Base-by-base conservation (phyloP, 164 flowering plant genomes). In the Annona cherimola region DNA sequence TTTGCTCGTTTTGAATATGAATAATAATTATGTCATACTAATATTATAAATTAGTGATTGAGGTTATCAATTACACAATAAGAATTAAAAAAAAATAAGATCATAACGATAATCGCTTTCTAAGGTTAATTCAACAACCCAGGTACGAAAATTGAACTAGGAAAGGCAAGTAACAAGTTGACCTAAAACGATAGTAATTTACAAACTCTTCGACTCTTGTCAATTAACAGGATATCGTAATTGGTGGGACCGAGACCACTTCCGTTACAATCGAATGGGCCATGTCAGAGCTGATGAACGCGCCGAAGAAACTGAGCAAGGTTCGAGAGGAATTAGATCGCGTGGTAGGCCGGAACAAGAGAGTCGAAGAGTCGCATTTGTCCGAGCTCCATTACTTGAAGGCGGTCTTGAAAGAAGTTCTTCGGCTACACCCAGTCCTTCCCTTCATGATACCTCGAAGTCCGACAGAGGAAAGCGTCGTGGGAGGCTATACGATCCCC, bases 351-450 rank as follows among this genome's bases (percentile, higher is more conserved):
- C 45, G 12, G 63, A 61, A 77, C 43, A 63, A 55, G 42, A n/a
- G 4, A 9, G 76, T 80, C 1, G 75, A 80, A 72, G 85, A 80
- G 55, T 63, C 70, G 1, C 78, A 83, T 66, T 40, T 77, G 1
- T 65, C 76, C 4, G 69, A 84, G 40, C 35, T 87, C 2, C 75
- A 62, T 3, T 85, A 84, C 46, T 54, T 85, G 2, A 16, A 77
- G 1, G 87, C 85, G 1, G 77, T 80, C 1, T 5, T 84, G 40
- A 87, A 83, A 68, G 89, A 87, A 65, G 73, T 80, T 0, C 44
- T 80, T 2, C 77, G 87, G 0, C 67, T 85, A 12, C 85, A 83
- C 72, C 82, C 87, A 3, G 63, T 76, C 0, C 0, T 69, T 0
- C 82, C 85, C 1, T 71, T 86, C 2, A 41, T 85, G 11, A 63